Conservation (phyloP, 768 basidiomycete genomes). For the Trichaptum fuscoviolaceum region DNA sequence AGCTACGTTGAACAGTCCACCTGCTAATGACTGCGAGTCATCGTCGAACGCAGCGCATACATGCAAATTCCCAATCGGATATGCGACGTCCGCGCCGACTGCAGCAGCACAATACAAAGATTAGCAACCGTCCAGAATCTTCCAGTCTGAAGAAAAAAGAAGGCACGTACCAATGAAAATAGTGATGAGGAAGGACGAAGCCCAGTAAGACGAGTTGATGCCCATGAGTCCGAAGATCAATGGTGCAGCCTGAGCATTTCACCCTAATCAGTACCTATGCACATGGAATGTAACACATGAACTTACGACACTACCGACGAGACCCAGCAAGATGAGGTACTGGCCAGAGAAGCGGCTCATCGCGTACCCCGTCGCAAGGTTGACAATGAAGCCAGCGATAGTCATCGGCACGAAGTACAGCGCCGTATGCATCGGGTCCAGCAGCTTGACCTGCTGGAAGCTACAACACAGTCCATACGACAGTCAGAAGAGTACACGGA, state of each 20-base stretch:
- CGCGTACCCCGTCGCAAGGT: slow-evolving; percentile 17
- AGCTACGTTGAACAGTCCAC: slow-evolving; percentile 30
- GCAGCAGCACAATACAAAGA: not conserved
- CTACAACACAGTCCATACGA: slow-evolving; percentile 12
- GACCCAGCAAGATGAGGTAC: slow-evolving; percentile 23
- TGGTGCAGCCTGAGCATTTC: slow-evolving; percentile 21
- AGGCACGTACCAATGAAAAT: slow-evolving; percentile 19
- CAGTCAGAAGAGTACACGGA: not conserved
- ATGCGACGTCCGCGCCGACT: slow-evolving; percentile 26
- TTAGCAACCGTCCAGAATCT: not conserved
- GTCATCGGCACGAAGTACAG: slow-evolving; percentile 30
- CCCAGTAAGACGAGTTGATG: slow-evolving; percentile 27
- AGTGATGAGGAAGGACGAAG: slow-evolving; percentile 27
- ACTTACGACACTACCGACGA: slow-evolving; percentile 25
- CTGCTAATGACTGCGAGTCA: slow-evolving; percentile 30
- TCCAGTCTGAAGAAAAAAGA: not conserved
- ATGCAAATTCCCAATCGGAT: slow-evolving; percentile 29
- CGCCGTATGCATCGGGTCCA: slow-evolving; percentile 27
- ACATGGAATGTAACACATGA: not conserved
- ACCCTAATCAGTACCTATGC: not conserved
- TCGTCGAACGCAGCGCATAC: slow-evolving; percentile 25
- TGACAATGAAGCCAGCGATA: slow-evolving; percentile 22
- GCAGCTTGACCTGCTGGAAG: slow-evolving; percentile 27
- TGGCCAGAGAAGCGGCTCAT: slow-evolving; percentile 26
- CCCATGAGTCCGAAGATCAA: slow-evolving; percentile 29